Base-by-base conservation (phyloP, 2,329 filamentous ascomycete genomes). In the Claviceps maximensis region DNA sequence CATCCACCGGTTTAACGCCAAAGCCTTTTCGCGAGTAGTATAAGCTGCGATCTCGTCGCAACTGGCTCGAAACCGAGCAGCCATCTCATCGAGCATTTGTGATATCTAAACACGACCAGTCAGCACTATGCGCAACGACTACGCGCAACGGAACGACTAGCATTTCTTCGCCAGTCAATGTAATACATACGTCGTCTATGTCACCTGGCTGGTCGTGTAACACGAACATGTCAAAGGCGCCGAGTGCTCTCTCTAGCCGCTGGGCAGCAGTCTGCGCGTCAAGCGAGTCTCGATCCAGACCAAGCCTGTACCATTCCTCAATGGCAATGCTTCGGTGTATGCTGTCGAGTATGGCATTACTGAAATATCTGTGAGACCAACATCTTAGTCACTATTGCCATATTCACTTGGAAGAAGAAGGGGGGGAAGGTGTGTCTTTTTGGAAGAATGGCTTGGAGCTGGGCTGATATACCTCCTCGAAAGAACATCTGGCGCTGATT, bases 221-320 rank as follows among this genome's bases (percentile, higher is more conserved):
- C 47, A 95, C 81, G 67, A 97, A 97, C 68, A 97, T 78, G 67
- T 97, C 93, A 65, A 94, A 95, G 15, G 85, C 86, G 21, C 83
- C 86, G 17, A 97, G 71, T 1, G 85, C 85, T 54, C 79, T 77
- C 64, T 95, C 90, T 21, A 95, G 69, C 58, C 52, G 65, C 58
- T 53, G 60, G 57, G 57, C 69, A 64, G 59, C 70, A 87, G 55
- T 47, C n/a, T 60, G 57, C 12, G 57, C 51, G 21, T 53, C 58
- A 19, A 44, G 55, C 25, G 45, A 56, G 19, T 57, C 57, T 13
- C 52, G 58, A 44, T 57, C 59, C 36, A 56, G 48, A 52, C 60
- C 62, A 46, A 66, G 59, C 13, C 56, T 75, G 75, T 56, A 71
- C 91, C 90, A 97, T 63, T 87, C 79, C 44, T 83, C 76, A 53